phyloP scores from a whole-genome alignment of 2,329 filamentous ascomycete species.

The Xylariaceae sp. region DNA sequence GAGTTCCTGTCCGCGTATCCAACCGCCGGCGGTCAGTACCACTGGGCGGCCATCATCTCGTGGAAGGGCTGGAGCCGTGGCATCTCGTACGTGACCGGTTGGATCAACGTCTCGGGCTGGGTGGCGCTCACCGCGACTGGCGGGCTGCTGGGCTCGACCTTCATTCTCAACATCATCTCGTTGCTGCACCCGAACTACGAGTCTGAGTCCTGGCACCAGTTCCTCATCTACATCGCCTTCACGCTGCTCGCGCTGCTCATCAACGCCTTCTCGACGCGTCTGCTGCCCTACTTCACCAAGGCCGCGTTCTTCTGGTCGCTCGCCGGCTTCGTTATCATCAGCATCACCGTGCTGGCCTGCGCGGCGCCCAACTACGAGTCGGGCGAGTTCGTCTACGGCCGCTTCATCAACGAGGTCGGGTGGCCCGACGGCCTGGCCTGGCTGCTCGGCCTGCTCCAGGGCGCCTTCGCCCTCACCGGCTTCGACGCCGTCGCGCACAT shows the following conservation, averaged over 20 bases:
- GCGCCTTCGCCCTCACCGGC: conserved; percentile 45
- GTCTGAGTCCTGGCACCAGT: conserved; percentile 64
- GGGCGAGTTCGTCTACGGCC: conserved; percentile 60
- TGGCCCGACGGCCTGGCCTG: conserved; percentile 66
- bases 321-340: conserved; percentile 64
- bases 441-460: conserved; percentile 50
- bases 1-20: conserved; percentile 66
- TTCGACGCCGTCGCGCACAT: conserved; percentile 52
- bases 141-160: conserved; percentile 61
- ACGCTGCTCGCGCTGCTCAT: conserved; percentile 57
- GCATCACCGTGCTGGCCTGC: conserved; percentile 63
- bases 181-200: conserved; percentile 56
- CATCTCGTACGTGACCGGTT: conserved; percentile 67
- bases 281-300: conserved; percentile 64
- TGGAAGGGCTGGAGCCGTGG: conserved; percentile 57
- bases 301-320: conserved; percentile 69
- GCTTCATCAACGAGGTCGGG: conserved; percentile 64
- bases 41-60: conserved; percentile 65
- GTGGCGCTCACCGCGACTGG: conserved; percentile 65
- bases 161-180: conserved; percentile 61
- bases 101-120: conserved; percentile 71
- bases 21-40: conserved; percentile 60
- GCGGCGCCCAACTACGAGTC: conserved; percentile 61
- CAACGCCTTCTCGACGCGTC: conserved; percentile 60
- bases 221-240: conserved; percentile 66